These are phyloP conservation scores for Solanum paucissectum DNA, from an alignment of 257 asterid species.

Conservation along the genomic window DNA sequence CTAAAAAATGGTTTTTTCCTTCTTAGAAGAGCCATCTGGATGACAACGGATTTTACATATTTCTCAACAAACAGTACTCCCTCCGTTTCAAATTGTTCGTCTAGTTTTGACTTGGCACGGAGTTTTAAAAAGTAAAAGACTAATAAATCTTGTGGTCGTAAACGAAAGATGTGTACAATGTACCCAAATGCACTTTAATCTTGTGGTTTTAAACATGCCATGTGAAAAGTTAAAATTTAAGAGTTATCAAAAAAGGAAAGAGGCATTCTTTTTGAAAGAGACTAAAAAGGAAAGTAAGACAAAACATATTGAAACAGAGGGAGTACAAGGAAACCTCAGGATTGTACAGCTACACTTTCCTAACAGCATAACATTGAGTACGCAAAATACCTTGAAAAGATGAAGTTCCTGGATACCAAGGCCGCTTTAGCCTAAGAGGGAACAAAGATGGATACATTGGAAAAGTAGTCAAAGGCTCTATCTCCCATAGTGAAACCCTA, in stretches of 20 bases:
- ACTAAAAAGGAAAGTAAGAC: not conserved
- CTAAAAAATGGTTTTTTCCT: not conserved
- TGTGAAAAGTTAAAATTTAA: not conserved
- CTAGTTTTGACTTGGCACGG: not conserved
- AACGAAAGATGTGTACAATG: not conserved
- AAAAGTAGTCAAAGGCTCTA: conserved; percentile 93
- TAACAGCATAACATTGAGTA: not conserved
- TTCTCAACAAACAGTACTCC: not conserved
- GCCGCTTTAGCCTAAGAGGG: conserved; percentile 89
- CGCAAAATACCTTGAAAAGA: conserved; percentile 64
- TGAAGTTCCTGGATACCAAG: conserved; percentile 96
- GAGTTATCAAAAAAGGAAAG: not conserved
- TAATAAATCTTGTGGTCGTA: not conserved
- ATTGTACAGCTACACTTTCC: not conserved
- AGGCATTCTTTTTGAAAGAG: not conserved
- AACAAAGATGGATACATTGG: conserved; percentile 94
- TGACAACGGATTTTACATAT: not conserved
- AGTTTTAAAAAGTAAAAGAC: not conserved
- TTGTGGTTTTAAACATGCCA: not conserved
- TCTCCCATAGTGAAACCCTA: conserved; percentile 92
- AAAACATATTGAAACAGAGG: not conserved
- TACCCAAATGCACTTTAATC: not conserved
- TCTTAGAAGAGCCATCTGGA: not conserved
- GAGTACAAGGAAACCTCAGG: not conserved
- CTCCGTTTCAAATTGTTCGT: not conserved